Percentiles rank a stretch among this genome's conserved stretches.
These are phyloP conservation scores for Fusarium oligoseptatum DNA, from an alignment of 2,329 filamentous ascomycete genomes.

Conservation along the genomic window DNA sequence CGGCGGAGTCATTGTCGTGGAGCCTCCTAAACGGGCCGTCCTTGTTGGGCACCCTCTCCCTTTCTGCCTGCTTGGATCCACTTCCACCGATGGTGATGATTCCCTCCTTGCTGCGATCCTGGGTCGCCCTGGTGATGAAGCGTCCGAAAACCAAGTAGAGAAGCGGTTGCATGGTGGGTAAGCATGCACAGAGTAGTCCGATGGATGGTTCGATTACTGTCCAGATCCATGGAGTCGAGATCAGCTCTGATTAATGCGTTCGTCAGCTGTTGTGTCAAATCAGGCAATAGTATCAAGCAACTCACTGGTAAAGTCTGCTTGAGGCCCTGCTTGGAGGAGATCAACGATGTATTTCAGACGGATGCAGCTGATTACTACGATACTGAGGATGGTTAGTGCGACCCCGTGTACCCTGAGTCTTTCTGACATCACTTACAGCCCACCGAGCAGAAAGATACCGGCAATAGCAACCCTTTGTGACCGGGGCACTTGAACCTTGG, in stretches of 20 bases:
- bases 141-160: neutral
- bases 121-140: neutral
- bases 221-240: neutral
- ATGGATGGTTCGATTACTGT: neutral
- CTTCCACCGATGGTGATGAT: neutral
- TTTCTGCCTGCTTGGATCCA: neutral
- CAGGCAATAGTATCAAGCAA: neutral
- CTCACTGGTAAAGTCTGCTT: neutral
- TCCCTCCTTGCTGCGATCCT: slow-evolving; percentile 1
- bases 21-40: neutral
- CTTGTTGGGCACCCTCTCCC: neutral
- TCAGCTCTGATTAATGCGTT: neutral
- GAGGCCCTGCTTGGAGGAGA: neutral
- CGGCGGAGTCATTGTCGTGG: slow-evolving; percentile 1
- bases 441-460: neutral
- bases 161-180: slow-evolving; percentile 1
- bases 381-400: neutral
- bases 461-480: neutral
- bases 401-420: neutral
- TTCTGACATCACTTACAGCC: neutral
- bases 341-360: slow-evolving; percentile 3
- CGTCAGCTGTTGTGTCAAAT: neutral
- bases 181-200: neutral
- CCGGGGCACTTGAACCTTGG: neutral
- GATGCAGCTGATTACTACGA: slow-evolving; percentile 2